phyloP scores from a whole-genome alignment of 2,329 filamentous ascomycete genomes.

The Cladophialophora immunda region DNA sequence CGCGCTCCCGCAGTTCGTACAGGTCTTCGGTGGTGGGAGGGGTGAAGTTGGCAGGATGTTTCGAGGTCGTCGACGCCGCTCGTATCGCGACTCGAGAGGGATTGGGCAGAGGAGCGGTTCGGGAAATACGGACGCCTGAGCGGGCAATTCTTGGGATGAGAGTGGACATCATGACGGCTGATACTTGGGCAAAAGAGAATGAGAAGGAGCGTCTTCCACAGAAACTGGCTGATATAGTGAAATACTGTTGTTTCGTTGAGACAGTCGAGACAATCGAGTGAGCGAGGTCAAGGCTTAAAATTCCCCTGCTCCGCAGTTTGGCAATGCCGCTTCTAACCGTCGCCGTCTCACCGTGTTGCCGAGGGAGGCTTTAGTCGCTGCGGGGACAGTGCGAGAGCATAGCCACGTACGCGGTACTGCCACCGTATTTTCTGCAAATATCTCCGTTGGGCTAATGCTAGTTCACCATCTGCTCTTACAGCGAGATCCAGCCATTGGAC shows the following conservation, averaged over 20 bases:
- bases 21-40: slow-evolving; percentile 77
- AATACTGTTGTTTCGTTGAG: not conserved
- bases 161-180: slow-evolving; percentile 23
- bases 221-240: not conserved
- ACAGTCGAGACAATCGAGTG: not conserved
- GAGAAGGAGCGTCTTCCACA: not conserved
- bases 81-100: slow-evolving; percentile 19
- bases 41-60: slow-evolving; percentile 71
- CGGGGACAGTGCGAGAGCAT: not conserved
- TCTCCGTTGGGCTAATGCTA: not conserved
- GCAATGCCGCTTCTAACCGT: slow-evolving; percentile 26
- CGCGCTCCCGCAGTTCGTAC: slow-evolving; percentile 79
- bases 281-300: not conserved
- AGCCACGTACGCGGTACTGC: not conserved
- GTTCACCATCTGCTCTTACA: not conserved
- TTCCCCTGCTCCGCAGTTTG: slow-evolving; percentile 27
- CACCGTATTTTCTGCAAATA: not conserved
- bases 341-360: slow-evolving; percentile 48
- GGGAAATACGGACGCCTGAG: slow-evolving; percentile 16
- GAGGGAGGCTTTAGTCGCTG: slow-evolving; percentile 39
- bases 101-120: not conserved
- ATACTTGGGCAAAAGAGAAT: not conserved
- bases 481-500: not conserved
- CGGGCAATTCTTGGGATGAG: slow-evolving; percentile 23
- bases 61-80: slow-evolving; percentile 62